Evolutionary conservation across 2,329 filamentous ascomycete genomes (phyloP).

Genomic region (Clarireedia sp.): DNA sequence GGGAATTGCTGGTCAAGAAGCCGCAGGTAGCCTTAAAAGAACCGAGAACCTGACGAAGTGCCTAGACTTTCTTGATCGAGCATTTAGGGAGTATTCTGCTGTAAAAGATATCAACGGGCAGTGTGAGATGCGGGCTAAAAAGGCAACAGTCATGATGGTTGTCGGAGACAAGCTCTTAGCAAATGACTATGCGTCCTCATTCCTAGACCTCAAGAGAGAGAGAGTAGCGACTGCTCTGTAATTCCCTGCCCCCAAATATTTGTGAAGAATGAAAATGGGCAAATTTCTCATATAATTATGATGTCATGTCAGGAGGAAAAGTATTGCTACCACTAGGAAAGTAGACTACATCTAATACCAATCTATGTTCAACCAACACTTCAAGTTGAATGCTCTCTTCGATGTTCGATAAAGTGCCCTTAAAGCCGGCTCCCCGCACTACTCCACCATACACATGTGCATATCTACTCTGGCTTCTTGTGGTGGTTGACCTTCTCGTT

Average conservation of each 20-base stretch:
- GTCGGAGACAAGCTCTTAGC: constrained; percentile 46
- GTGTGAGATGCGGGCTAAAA: constrained; percentile 58
- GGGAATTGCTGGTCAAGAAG: constrained; percentile 48
- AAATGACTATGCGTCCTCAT: constrained; percentile 48
- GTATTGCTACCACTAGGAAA: constrained; percentile 6
- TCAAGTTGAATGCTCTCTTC: background rate
- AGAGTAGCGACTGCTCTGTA: constrained; percentile 17
- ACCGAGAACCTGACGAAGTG: constrained; percentile 41
- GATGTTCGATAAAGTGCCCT: background rate
- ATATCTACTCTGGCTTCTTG: constrained; percentile 41
- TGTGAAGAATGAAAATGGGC: background rate
- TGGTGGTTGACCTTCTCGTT: constrained; percentile 94
- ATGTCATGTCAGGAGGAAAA: background rate
- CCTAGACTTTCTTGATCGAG: constrained; percentile 24
- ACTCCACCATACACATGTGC: background rate
- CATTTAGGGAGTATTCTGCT: constrained; percentile 43
- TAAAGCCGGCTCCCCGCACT: background rate
- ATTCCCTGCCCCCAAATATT: no score
- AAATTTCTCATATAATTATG: background rate
- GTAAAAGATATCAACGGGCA: constrained; percentile 52
- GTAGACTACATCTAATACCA: constrained; percentile 9
- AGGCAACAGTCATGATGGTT: constrained; percentile 54
- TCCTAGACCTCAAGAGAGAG: constrained; percentile 41
- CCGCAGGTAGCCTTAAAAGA: constrained; percentile 30
- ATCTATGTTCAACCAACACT: constrained; percentile 5